These are phyloP conservation scores for Solanum medicagineum DNA, from an alignment of 257 asterid genomes.

Conservation along the genomic window DNA sequence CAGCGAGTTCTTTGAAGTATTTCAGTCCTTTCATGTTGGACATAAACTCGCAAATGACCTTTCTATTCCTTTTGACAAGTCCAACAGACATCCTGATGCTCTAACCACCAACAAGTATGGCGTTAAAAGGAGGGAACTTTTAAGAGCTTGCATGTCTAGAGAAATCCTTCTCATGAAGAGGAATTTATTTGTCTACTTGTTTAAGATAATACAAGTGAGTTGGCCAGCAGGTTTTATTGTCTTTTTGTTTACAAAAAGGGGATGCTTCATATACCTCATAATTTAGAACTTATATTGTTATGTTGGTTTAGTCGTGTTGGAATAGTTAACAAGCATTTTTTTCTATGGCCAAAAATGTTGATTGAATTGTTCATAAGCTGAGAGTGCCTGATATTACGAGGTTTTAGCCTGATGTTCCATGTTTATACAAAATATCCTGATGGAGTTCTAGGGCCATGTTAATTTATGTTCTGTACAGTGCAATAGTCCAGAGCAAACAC, in stretches of 20 bases:
- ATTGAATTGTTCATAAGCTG: background rate
- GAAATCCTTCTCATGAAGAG: conserved; percentile 61
- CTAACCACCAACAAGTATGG: conserved; percentile 49
- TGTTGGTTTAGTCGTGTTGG: background rate
- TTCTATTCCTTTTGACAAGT: conserved; percentile 49
- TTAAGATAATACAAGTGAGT: conserved; percentile 59
- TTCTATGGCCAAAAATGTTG: background rate
- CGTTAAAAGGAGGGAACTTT: conserved; percentile 52
- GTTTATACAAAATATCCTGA: background rate
- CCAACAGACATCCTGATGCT: conserved; percentile 56
- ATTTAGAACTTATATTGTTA: too few species aligned
- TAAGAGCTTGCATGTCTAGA: conserved; percentile 54
- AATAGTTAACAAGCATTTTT: background rate
- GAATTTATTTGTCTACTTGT: conserved; percentile 59
- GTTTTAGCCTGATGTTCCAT: background rate
- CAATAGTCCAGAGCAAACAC: background rate
- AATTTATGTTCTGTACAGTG: background rate
- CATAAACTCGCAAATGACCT: conserved; percentile 48
- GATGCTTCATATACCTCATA: background rate
- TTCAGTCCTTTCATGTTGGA: conserved; percentile 56
- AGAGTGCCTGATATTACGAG: background rate
- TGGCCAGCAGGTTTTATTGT: background rate
- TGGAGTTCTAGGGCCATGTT: background rate
- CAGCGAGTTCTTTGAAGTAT: conserved; percentile 59
- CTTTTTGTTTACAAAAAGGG: background rate